Percentiles rank a stretch among this genome's conserved stretches.
Evolutionary conservation across 2,329 filamentous ascomycete species (phyloP).

Genomic region (Mycogone perniciosa): DNA sequence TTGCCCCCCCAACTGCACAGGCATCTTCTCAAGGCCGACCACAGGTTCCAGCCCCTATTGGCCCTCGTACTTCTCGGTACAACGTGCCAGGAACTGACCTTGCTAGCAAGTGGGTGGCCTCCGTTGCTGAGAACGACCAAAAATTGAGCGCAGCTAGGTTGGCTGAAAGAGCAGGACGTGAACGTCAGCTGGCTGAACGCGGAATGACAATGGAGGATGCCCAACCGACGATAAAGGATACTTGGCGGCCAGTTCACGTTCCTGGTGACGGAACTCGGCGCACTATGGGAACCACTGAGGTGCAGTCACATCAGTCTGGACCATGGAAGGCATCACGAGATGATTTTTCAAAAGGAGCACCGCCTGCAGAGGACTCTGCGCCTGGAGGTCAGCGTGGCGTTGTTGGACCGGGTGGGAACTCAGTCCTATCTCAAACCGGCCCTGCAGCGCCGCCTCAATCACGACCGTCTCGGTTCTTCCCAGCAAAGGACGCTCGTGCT

Average conservation of each 20-base stretch:
- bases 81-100: constrained; percentile 25
- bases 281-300: constrained; percentile 19
- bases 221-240: constrained; percentile 46
- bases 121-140: constrained; percentile 42
- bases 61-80: constrained; percentile 25
- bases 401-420: constrained; percentile 21
- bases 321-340: constrained; percentile 28
- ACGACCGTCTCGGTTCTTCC: constrained; percentile 57
- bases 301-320: constrained; percentile 22
- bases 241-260: constrained; percentile 43
- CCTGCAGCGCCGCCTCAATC: constrained; percentile 36
- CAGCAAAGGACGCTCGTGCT: constrained; percentile 42
- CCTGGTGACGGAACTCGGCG: constrained; percentile 32
- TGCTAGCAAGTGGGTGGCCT: constrained; percentile 37
- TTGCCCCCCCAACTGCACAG: constrained; percentile 31
- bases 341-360: constrained; percentile 14
- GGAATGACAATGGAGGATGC: constrained; percentile 38
- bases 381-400: constrained; percentile 21
- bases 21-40: constrained; percentile 21
- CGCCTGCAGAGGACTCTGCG: constrained; percentile 19
- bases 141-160: constrained; percentile 34
- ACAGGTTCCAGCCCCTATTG: constrained; percentile 27
- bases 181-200: constrained; percentile 39
- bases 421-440: constrained; percentile 23
- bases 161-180: constrained; percentile 35